phyloP scores from a whole-genome alignment of 2,329 filamentous ascomycete genomes.

The Grosmannia serpens region DNA sequence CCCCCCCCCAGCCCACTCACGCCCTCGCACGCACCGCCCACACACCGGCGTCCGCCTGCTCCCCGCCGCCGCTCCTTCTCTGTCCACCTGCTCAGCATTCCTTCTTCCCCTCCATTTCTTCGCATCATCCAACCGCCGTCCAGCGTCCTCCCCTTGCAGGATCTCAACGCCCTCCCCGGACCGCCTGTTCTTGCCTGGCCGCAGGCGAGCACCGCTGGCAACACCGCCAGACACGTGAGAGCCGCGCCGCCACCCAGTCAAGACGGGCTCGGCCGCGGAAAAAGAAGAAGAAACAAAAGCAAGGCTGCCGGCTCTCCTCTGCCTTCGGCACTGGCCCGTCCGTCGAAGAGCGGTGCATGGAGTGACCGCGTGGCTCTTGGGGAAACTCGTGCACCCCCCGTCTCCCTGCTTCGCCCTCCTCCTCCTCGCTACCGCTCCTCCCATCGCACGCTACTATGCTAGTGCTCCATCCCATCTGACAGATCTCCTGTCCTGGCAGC shows the following conservation, averaged over 20 bases:
- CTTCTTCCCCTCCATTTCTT: background rate
- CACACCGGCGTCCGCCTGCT: background rate
- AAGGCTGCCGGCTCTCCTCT: background rate
- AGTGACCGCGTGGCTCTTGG: constrained; percentile 2
- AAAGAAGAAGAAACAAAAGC: background rate
- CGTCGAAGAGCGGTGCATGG: constrained; percentile 2
- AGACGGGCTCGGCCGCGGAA: background rate
- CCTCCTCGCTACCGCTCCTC: background rate
- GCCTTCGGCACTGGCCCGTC: background rate
- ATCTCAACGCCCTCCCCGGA: background rate
- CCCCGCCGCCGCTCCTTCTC: background rate
- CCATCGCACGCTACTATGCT: constrained; percentile 8
- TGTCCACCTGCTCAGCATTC: background rate
- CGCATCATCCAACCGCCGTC: background rate
- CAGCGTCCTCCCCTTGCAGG: background rate
- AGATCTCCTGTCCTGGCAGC: constrained; percentile 9
- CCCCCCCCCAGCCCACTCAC: background rate
- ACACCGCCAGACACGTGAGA: background rate
- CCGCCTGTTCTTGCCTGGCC: background rate
- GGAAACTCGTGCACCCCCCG: constrained; percentile 3
- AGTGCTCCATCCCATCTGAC: constrained; percentile 6
- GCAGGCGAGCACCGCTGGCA: background rate
- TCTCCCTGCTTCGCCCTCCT: background rate
- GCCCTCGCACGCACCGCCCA: background rate
- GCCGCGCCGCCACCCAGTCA: background rate